Percentiles rank a stretch among this genome's conserved stretches.
phyloP scores from a whole-genome alignment of 2,329 filamentous ascomycete genomes.

The Verticillium longisporum region DNA sequence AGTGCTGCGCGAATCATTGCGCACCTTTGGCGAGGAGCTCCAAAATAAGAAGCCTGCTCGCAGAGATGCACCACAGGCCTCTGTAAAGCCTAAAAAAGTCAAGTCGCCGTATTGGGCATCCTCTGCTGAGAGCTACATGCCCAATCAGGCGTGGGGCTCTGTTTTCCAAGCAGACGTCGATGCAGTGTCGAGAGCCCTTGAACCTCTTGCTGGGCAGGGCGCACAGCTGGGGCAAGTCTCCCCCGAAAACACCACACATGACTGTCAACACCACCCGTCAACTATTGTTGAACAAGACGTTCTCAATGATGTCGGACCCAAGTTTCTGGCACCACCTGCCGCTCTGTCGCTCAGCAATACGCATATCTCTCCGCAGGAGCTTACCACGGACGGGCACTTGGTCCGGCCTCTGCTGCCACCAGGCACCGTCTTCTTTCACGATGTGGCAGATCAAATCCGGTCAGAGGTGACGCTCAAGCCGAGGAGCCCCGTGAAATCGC shows the following conservation, averaged over 20 bases:
- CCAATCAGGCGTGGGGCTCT: neutral
- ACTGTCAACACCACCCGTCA: neutral
- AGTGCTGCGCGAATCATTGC: neutral
- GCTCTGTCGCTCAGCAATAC: neutral
- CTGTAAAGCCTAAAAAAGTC: neutral
- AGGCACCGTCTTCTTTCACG: neutral
- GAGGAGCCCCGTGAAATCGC: conserved; percentile 17
- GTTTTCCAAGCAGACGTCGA: neutral
- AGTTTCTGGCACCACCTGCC: neutral
- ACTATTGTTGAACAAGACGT: neutral
- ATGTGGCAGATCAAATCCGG: no score
- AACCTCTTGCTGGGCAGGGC: neutral
- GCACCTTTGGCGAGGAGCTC: neutral
- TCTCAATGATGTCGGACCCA: neutral
- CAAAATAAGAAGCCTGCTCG: neutral
- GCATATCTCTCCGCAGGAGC: neutral
- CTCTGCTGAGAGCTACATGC: neutral
- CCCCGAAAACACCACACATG: neutral
- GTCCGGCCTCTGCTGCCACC: neutral
- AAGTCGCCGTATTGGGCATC: neutral
- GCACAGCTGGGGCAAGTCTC: neutral
- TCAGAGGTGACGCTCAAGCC: neutral
- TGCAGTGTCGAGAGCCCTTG: neutral
- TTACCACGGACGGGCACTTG: neutral
- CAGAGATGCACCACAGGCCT: neutral